Conservation (phyloP, 2,329 filamentous ascomycete genomes). For the Plenodomus biglobosus region DNA sequence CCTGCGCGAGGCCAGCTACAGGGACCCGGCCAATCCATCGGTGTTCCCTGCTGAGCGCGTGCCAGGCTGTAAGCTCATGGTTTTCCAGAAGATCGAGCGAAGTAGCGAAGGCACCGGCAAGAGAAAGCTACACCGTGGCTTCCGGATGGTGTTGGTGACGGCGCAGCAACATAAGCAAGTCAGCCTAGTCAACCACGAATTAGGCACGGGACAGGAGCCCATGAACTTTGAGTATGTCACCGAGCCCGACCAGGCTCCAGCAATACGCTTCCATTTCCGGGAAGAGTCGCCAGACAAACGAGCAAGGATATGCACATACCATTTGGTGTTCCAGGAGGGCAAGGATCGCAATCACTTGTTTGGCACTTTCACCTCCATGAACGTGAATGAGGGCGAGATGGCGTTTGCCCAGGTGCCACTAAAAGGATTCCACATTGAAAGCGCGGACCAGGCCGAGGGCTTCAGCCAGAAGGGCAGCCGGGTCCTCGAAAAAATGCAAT, state of each 20-base stretch:
- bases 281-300: slow-evolving; percentile 55
- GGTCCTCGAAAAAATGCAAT: slow-evolving; percentile 53
- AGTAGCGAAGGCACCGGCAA: slow-evolving; percentile 72
- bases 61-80: slow-evolving; percentile 67
- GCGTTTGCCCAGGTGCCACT: slow-evolving; percentile 71
- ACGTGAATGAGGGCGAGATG: slow-evolving; percentile 67
- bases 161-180: slow-evolving; percentile 75
- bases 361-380: slow-evolving; percentile 70
- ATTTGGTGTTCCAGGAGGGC: slow-evolving; percentile 75
- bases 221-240: slow-evolving; percentile 71
- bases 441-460: slow-evolving; percentile 53
- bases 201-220: slow-evolving; percentile 63
- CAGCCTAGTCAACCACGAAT: slow-evolving; percentile 71
- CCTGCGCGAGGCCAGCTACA: slow-evolving; percentile 76
- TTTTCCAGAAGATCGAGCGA: slow-evolving; percentile 72
- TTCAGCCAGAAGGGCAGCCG: slow-evolving; percentile 44
- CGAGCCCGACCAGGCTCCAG: slow-evolving; percentile 65
- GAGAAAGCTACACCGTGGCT: slow-evolving; percentile 75
- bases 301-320: slow-evolving; percentile 61
- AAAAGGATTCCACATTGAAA: slow-evolving; percentile 65
- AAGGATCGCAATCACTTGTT: slow-evolving; percentile 72
- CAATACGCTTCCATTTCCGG: slow-evolving; percentile 70
- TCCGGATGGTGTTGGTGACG: slow-evolving; percentile 75
- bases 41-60: slow-evolving; percentile 76
- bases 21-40: slow-evolving; percentile 70